These are phyloP conservation scores for Ophioceras dolichostomum DNA, from an alignment of 2,329 filamentous ascomycete genomes.

Conservation along the genomic window DNA sequence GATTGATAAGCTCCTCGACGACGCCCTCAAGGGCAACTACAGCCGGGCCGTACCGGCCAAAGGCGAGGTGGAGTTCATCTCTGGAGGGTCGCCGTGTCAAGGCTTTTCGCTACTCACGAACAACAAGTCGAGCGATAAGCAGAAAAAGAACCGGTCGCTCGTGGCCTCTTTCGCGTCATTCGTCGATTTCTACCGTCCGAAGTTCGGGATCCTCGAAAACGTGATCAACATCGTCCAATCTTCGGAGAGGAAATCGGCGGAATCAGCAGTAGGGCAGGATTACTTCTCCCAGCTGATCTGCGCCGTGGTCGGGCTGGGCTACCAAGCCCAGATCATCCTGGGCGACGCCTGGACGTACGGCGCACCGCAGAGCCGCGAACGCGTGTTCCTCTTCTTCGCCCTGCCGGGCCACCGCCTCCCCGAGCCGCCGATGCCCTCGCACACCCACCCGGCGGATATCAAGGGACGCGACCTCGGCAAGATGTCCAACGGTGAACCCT, in stretches of 20 bases:
- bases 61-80: conserved; percentile 56
- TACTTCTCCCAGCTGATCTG: conserved; percentile 64
- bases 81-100: conserved; percentile 65
- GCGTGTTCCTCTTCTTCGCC: conserved; percentile 61
- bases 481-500: conserved; percentile 46
- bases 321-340: conserved; percentile 57
- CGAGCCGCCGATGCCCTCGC: conserved; percentile 42
- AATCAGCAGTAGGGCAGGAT: conserved; percentile 32
- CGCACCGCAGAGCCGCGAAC: conserved; percentile 49
- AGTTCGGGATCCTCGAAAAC: conserved; percentile 70
- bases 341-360: conserved; percentile 60
- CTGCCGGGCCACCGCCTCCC: conserved; percentile 52
- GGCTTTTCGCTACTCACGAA: conserved; percentile 58
- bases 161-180: conserved; percentile 65
- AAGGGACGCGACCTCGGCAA: conserved; percentile 34
- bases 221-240: conserved; percentile 51
- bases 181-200: conserved; percentile 61
- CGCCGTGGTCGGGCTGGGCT: conserved; percentile 62
- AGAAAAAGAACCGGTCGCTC: conserved; percentile 61
- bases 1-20: conserved; percentile 52
- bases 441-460: conserved; percentile 39
- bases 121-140: conserved; percentile 38
- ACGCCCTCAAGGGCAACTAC: conserved; percentile 39
- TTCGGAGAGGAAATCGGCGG: conserved; percentile 21
- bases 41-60: conserved; percentile 36